These are phyloP conservation scores for Verticillium nubilum DNA, from an alignment of 2,329 filamentous ascomycete genomes.

Conservation along the genomic window DNA sequence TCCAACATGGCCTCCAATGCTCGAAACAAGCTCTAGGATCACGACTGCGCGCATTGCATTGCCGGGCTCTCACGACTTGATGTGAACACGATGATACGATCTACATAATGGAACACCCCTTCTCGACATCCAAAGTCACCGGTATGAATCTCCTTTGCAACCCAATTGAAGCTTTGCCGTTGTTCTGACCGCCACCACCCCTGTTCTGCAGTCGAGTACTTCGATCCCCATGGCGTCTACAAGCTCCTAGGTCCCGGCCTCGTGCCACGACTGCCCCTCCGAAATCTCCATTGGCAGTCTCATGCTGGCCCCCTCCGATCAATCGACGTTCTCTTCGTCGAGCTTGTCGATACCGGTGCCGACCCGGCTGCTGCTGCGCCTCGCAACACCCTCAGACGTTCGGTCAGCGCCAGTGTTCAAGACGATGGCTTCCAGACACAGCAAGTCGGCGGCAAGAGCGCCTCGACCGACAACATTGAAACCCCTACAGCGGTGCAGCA, in stretches of 20 bases:
- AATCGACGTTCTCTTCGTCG: slow-evolving; percentile 87
- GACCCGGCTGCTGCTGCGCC: slow-evolving; percentile 23
- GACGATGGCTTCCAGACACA: slow-evolving; percentile 61
- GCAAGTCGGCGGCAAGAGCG: slow-evolving; percentile 32
- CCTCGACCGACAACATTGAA: slow-evolving; percentile 32
- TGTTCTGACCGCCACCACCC: slow-evolving; percentile 13
- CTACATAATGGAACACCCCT: slow-evolving; percentile 58
- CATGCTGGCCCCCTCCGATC: slow-evolving; percentile 85
- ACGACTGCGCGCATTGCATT: slow-evolving; percentile 19
- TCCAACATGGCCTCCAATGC: not conserved
- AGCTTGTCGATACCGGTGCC: slow-evolving; percentile 64
- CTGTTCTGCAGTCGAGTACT: slow-evolving; percentile 73
- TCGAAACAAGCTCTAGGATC: not conserved
- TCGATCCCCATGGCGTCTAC: slow-evolving; percentile 87
- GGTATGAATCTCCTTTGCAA: slow-evolving; percentile 38
- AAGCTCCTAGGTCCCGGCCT: slow-evolving; percentile 74
- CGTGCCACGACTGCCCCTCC: slow-evolving; percentile 72
- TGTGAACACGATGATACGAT: slow-evolving; percentile 9
- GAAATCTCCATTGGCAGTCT: slow-evolving; percentile 95
- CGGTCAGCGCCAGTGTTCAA: slow-evolving; percentile 24
- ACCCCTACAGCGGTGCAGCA: slow-evolving; percentile 12
- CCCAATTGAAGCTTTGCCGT: not conserved
- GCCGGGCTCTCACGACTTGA: slow-evolving; percentile 15
- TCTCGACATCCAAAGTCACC: slow-evolving; percentile 72
- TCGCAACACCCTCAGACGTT: slow-evolving; percentile 17